Base-by-base conservation (phyloP, 805 yeast species). In the Ogataea siamensis region DNA sequence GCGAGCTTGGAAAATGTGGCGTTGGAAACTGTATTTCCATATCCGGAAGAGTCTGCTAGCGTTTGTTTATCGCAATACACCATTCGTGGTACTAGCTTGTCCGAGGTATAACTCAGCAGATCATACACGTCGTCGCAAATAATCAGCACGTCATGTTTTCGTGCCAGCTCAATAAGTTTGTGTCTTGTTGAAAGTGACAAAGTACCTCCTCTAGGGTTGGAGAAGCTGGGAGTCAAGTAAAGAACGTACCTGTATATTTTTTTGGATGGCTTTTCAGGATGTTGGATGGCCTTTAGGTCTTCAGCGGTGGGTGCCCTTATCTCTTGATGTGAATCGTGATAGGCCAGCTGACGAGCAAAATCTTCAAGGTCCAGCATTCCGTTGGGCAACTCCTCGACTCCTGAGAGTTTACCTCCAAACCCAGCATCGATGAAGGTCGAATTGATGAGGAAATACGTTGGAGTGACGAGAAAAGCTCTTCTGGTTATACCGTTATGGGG, bases 61-160 rank as follows among this genome's bases (percentile, higher is more conserved):
- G 83, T 65, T n/a, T 66, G 71, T 42, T 83, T 66, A 54, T 87
- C 95, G 18, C 86, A 47, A 42, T 78, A 74, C 22, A 74, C 78
- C 24, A 87, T 47, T 45, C 88, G 64, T 2, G 43, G 45, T 9
- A 37, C 32, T 18, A 36, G 26, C 5, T 14, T 26, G 1, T 22
- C 25, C 10, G 12, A 5, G 12, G 12, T 22, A 22, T 80, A 87
- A 40, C 74, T 70, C 44, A 87, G 66, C 35, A 80, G 62, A 50
- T 87, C 95, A 57, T 87, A 87, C 2, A 87, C 95, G 53, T 87
- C 95, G 58, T 87, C 96, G 20, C 83, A 67, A 21, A 87, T 69
- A 20, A 87, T 64, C 43, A 87, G 64, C 66, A 86, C 66, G 55
- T 87, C 91, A 62, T 83, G 76, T 50, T 73, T 70, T 40, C 95